Conservation (phyloP, 495 filamentous ascomycete species). For the Penicillium fimorum region DNA sequence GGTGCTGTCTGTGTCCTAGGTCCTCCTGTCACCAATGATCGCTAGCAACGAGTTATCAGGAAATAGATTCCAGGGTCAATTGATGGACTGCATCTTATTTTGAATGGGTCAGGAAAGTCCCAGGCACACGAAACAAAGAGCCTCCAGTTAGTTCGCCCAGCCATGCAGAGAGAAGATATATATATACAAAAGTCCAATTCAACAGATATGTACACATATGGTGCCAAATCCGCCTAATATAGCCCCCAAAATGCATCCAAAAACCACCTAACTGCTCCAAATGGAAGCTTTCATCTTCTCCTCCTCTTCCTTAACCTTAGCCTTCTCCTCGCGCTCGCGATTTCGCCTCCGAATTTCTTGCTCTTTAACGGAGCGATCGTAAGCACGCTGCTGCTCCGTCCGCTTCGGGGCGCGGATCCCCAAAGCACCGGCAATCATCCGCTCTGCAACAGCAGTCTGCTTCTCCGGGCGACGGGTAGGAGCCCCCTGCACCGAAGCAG, state of each 20-base stretch:
- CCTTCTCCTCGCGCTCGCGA: constrained; percentile 64
- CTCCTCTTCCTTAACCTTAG: constrained; percentile 61
- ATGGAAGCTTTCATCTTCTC: constrained; percentile 71
- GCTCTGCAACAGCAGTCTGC: constrained; percentile 83
- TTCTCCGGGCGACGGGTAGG: constrained; percentile 69
- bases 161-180: constrained; percentile 3
- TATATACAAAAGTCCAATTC: constrained; percentile 1
- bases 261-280: constrained; percentile 68
- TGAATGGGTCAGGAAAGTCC: not conserved
- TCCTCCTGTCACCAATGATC: not conserved
- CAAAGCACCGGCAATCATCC: constrained; percentile 87
- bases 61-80: not conserved
- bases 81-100: not conserved
- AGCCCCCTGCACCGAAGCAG: constrained; percentile 24
- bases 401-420: constrained; percentile 76
- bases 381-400: constrained; percentile 86
- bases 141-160: not conserved
- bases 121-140: not conserved
- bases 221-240: constrained; percentile 13
- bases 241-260: not conserved
- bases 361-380: constrained; percentile 79
- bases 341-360: constrained; percentile 79
- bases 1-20: not conserved
- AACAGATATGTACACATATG: constrained; percentile 12
- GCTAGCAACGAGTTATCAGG: not conserved